Evolutionary conservation across 2,329 filamentous ascomycete species (phyloP), one percentile per base, ranked within the genome.

Genomic region (Penicillium decumbens): DNA sequence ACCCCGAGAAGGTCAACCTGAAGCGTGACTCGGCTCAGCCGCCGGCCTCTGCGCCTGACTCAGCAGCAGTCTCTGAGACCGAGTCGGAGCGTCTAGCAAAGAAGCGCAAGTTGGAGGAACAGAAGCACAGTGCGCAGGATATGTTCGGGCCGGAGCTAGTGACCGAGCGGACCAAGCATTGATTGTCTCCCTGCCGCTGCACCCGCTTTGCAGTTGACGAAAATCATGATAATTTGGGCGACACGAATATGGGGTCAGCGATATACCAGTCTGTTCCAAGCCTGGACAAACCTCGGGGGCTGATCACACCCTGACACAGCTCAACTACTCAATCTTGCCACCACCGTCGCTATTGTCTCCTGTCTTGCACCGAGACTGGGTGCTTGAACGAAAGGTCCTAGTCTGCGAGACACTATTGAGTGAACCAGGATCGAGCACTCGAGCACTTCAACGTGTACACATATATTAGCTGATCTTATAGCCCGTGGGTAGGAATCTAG

Each of bases 1-100:
- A 77, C 51, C 73, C 74, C 0, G 73, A 77, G 49, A 77, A 76
- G 53, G 60, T 65, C 1, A 72, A 75, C 46, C 55, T 75, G 3
- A 76, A 76, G 57, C 64, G 73, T 18, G 70, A 70, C 13, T 66
- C 67, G 9, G 61, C 68, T 8, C 66, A 18, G 64, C 60, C 54
- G 13, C 41, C 41, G 1, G 55, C 59, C 2, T 56, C 59, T 4
- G 55, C 58, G 3, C 50, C 47, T 13, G 53, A 49, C 1, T 40
- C 38, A 13, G 12, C 38, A 4, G 12, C 38, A 2, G 56, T 56
- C 10, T 63, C 65, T 3, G 68, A 69, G 43, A 70, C 63, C 32
- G 68, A 71, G 44, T 58, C 65, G 41, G 69, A 71, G 47, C 63
- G 68, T 4, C 50, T 65, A 18, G 65, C 67, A n/a, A 73, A 74